Percentiles rank a stretch among this genome's conserved stretches.
Conservation (phyloP, 129 eudicot genomes). For the Flaveria trinervia region DNA sequence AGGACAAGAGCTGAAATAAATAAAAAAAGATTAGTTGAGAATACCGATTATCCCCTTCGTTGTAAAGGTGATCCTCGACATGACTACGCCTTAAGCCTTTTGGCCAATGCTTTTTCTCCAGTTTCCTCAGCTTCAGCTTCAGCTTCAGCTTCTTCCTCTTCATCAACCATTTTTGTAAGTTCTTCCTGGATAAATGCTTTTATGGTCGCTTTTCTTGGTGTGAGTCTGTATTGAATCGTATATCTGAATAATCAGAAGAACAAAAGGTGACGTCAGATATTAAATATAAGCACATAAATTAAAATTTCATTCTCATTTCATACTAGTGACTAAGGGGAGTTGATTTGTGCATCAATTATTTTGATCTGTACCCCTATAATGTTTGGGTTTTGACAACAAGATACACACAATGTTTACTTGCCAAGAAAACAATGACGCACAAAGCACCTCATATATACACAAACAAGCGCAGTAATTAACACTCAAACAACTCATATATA, state of each 20-base stretch:
- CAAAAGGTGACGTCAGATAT: conserved; percentile 1
- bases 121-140: conserved; percentile 43
- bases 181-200: conserved; percentile 85
- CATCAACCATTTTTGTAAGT: conserved; percentile 76
- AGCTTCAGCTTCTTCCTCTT: conserved; percentile 52
- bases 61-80: conserved; percentile 11
- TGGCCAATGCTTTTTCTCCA: conserved; percentile 39
- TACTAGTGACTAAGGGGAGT: background rate
- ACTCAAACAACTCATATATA: background rate
- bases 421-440: background rate
- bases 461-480: background rate
- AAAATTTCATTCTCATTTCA: background rate
- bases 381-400: background rate
- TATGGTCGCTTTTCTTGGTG: conserved; percentile 58
- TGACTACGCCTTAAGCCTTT: conserved; percentile 19
- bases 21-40: background rate
- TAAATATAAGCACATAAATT: conserved; percentile 7
- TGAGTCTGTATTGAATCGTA: conserved; percentile 56
- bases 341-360: background rate
- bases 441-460: background rate
- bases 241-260: conserved; percentile 42
- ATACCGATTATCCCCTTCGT: conserved; percentile 9
- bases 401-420: background rate
- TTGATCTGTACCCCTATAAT: background rate
- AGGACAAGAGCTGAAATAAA: background rate